phyloP scores from a whole-genome alignment of 2,329 filamentous ascomycete genomes.

The Hypomyces perniciosus region DNA sequence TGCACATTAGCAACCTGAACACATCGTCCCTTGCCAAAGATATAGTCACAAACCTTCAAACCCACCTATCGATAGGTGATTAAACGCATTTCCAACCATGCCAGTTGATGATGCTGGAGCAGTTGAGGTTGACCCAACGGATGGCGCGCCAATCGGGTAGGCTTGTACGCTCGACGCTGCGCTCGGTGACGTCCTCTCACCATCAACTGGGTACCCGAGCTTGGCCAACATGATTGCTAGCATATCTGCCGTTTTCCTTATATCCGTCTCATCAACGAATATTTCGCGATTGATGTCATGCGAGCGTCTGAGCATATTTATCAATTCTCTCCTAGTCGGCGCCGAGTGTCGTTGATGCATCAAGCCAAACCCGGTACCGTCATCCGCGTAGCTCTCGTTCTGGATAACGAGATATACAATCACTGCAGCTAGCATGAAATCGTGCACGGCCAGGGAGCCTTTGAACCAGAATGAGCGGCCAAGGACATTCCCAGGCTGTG shows the following conservation, averaged over 20 bases:
- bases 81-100: slow-evolving; percentile 16
- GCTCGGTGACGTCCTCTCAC: not conserved
- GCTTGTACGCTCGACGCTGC: not conserved
- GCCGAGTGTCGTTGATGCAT: slow-evolving; percentile 25
- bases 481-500: slow-evolving; percentile 48
- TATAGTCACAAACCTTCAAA: slow-evolving; percentile 15
- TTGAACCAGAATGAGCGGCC: slow-evolving; percentile 51
- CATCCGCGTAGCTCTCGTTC: slow-evolving; percentile 35
- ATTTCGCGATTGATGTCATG: slow-evolving; percentile 39
- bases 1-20: slow-evolving; percentile 2
- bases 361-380: slow-evolving; percentile 29
- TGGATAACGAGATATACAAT: slow-evolving; percentile 50
- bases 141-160: slow-evolving; percentile 1
- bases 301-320: slow-evolving; percentile 36
- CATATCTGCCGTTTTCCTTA: slow-evolving; percentile 41
- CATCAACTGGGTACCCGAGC: slow-evolving; percentile 28
- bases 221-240: slow-evolving; percentile 41
- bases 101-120: slow-evolving; percentile 17
- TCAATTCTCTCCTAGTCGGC: slow-evolving; percentile 34
- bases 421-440: slow-evolving; percentile 57
- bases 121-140: slow-evolving; percentile 15
- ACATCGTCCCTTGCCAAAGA: not conserved
- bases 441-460: slow-evolving; percentile 51
- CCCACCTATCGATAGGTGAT: slow-evolving; percentile 18
- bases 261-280: slow-evolving; percentile 31